Evolutionary conservation across 441 rosid genomes (phyloP).

Genomic region (Croton laevigatus): DNA sequence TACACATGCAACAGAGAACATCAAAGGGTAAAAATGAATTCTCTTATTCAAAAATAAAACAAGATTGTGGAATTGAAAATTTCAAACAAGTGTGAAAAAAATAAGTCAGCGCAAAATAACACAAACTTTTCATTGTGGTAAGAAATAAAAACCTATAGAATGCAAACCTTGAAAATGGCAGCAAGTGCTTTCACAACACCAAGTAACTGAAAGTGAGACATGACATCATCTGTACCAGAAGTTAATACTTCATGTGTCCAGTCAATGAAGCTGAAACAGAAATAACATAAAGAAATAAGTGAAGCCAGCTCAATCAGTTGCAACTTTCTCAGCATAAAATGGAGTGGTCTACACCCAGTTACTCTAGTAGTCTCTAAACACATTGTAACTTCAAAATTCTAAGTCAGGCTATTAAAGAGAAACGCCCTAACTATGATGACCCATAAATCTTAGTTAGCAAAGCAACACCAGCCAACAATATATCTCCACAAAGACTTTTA

Average conservation of each 20-base stretch:
- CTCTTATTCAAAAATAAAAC: background rate
- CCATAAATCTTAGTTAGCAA: background rate
- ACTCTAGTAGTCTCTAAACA: background rate
- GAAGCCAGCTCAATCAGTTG: background rate
- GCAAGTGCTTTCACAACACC: constrained; percentile 87
- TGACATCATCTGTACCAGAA: constrained; percentile 52
- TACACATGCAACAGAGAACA: background rate
- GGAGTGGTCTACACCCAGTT: too few species aligned
- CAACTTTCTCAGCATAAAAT: background rate
- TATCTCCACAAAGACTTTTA: background rate
- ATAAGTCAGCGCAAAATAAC: background rate
- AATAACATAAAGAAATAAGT: constrained; percentile 15
- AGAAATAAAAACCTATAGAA: constrained; percentile 18
- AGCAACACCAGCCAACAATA: background rate
- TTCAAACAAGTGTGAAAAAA: background rate
- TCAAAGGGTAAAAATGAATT: background rate
- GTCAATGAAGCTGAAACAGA: constrained; percentile 60
- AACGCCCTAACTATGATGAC: background rate
- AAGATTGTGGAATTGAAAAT: background rate
- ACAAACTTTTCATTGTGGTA: background rate
- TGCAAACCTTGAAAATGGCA: constrained; percentile 79
- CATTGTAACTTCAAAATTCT: background rate
- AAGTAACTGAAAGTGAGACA: constrained; percentile 62
- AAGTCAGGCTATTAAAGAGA: background rate
- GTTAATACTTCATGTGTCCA: constrained; percentile 85